A percentile compares a stretch with the other conserved stretches of the same genome.
These are phyloP conservation scores for Phlyctochytrium planicorne DNA, from an alignment of 192 early-diverging fungal genomes.

Conservation along the genomic window DNA sequence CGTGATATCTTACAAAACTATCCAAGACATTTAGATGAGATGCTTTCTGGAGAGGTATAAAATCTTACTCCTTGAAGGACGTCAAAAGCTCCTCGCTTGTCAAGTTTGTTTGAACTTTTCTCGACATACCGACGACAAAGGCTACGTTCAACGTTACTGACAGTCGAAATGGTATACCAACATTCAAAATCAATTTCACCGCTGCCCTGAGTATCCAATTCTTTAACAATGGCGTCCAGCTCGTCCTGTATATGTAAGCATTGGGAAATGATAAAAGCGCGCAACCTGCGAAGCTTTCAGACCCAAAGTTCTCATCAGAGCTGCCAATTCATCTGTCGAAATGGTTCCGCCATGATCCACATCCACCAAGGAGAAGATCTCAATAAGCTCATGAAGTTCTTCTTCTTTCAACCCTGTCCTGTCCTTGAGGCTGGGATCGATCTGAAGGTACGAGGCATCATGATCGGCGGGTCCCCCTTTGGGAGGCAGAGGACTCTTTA, in stretches of 20 bases:
- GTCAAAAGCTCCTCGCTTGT: constrained; percentile 40
- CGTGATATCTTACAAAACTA: too few species aligned
- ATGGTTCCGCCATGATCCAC: constrained; percentile 55
- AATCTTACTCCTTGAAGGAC: constrained; percentile 46
- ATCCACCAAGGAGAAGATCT: constrained; percentile 60
- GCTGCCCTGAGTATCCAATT: constrained; percentile 48
- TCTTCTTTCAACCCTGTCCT: constrained; percentile 40
- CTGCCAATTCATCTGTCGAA: constrained; percentile 47
- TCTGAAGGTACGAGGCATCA: constrained; percentile 14
- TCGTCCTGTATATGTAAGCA: constrained; percentile 27
- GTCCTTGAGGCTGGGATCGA: constrained; percentile 40
- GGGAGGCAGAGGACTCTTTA: too few species aligned
- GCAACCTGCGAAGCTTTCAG: constrained; percentile 40
- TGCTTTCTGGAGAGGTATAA: too few species aligned
- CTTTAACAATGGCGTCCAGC: constrained; percentile 52
- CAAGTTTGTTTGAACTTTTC: constrained; percentile 49
- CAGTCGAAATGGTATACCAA: constrained; percentile 12
- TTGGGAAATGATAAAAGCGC: background rate
- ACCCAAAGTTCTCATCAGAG: constrained; percentile 55
- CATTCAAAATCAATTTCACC: constrained; percentile 63
- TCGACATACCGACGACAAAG: constrained; percentile 52
- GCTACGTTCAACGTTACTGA: constrained; percentile 26
- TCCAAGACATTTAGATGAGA: too few species aligned
- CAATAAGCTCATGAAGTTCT: constrained; percentile 50
- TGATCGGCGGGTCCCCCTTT: background rate